Evolutionary conservation across 2,329 filamentous ascomycete genomes (phyloP), one percentile per base, ranked within the genome.

Genomic region (Metarhizium robertsii): DNA sequence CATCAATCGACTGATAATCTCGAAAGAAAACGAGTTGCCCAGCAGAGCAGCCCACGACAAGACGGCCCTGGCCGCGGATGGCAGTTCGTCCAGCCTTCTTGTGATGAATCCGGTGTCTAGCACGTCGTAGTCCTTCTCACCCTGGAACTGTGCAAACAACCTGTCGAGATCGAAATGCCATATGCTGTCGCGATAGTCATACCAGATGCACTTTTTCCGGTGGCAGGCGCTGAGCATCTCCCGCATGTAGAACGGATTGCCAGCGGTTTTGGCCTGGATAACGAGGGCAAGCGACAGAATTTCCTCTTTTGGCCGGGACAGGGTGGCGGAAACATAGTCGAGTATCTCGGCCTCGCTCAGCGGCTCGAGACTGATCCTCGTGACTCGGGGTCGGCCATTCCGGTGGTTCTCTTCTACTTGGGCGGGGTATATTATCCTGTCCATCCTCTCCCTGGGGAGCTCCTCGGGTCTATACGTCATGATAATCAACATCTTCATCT

Each of bases 191-290:
- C 84, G 85, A 78, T 94, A 96, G 59, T 91, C 90, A 69, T 95
- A 96, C 81, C 86, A 95, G 52, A 96, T 87, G 67, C 89, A 95
- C 61, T 86, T 86, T 66, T 90, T 94, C 45, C 89, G 84, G 67
- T 95, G 86, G 67, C 90, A 95, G 3, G 87, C 86, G 65, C 89
- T 89, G 4, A 96, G 79, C 80, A 96, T 95, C 71, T 96, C 90
- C 55, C 90, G 81, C 68, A 96, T 88, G 65, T 94, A 95, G 65
- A 96, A 96, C 0, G 91, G 87, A 59, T 95, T 96, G 1, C 92
- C 92, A 30, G 82, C 82, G 8, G 89, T 92, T 72, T 94, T 95
- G 64, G 92, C 91, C 67, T 95, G 88, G 6, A 96, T 84, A 10
- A 96, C 88, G 6, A 91, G 82, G 2, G 89, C 88, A 18, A 97